Evolutionary conservation across 371 early-diverging fungal species (phyloP).

Genomic region (Choanephora cucurbitarum): DNA sequence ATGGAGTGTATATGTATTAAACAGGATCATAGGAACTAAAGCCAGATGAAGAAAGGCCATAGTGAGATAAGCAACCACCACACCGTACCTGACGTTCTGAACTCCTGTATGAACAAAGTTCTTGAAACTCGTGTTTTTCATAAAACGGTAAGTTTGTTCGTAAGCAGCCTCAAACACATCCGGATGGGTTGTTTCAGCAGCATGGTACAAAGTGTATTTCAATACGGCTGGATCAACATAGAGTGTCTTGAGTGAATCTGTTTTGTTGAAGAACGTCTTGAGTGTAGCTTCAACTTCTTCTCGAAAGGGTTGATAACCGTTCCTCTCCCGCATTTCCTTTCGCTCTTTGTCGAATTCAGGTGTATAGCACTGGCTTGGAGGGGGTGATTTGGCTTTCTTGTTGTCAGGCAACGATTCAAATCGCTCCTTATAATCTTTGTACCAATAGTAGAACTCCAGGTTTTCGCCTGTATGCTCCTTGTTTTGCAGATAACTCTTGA

Average conservation of each 20-base stretch:
- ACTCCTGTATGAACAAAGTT: constrained; percentile 19
- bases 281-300: constrained; percentile 19
- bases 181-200: constrained; percentile 19
- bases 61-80: constrained; percentile 7
- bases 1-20: constrained; percentile 10
- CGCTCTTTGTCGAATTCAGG: constrained; percentile 6
- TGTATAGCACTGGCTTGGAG: constrained; percentile 10
- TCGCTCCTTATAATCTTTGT: constrained; percentile 16
- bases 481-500: constrained; percentile 14
- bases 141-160: constrained; percentile 10
- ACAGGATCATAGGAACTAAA: constrained; percentile 11
- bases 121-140: constrained; percentile 13
- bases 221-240: constrained; percentile 1
- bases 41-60: constrained; percentile 9
- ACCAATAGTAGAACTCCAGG: constrained; percentile 29
- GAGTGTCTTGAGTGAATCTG: constrained; percentile 19
- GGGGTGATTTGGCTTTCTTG: constrained; percentile 12
- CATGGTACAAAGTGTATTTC: constrained; percentile 8
- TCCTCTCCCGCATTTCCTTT: neutral
- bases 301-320: constrained; percentile 13
- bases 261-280: constrained; percentile 13
- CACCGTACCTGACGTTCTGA: constrained; percentile 18
- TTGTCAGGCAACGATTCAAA: constrained; percentile 13
- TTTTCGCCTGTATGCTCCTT: constrained; percentile 30
- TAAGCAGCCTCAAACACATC: constrained; percentile 23